phyloP scores from a whole-genome alignment of 164 flowering plant species.

The Amborella trichopoda region DNA sequence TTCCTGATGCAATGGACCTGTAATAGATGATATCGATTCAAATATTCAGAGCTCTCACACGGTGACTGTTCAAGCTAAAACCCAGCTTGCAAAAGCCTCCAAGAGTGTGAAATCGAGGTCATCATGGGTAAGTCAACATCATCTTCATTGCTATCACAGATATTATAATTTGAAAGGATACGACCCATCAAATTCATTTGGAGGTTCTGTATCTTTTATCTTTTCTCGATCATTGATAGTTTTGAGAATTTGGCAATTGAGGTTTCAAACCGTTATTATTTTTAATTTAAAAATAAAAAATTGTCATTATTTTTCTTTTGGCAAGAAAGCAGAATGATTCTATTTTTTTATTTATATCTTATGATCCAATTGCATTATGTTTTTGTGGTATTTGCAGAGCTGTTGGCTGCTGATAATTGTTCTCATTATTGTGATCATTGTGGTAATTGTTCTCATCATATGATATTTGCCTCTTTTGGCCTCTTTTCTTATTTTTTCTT shows the following conservation, averaged over 20 bases:
- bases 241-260: too few species aligned
- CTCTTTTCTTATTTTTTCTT: too few species aligned
- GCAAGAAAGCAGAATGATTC: neutral
- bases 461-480: too few species aligned
- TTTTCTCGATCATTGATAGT: too few species aligned
- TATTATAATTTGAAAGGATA: too few species aligned
- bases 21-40: slow-evolving; percentile 56
- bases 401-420: neutral
- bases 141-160: neutral
- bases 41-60: slow-evolving; percentile 44
- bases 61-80: slow-evolving; percentile 43
- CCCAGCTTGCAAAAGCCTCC: slow-evolving; percentile 47
- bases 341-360: neutral
- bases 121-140: slow-evolving; percentile 37
- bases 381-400: neutral
- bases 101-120: slow-evolving; percentile 45
- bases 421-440: neutral
- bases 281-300: too few species aligned
- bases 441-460: neutral
- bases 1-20: neutral
- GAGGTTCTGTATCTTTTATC: too few species aligned
- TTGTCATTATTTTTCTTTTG: neutral
- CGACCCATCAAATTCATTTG: too few species aligned
- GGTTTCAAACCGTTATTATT: too few species aligned
- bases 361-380: neutral